Evolutionary conservation across 441 rosid species (phyloP), one percentile per base, ranked within the genome.

Genomic region (Erodium moschatum): DNA sequence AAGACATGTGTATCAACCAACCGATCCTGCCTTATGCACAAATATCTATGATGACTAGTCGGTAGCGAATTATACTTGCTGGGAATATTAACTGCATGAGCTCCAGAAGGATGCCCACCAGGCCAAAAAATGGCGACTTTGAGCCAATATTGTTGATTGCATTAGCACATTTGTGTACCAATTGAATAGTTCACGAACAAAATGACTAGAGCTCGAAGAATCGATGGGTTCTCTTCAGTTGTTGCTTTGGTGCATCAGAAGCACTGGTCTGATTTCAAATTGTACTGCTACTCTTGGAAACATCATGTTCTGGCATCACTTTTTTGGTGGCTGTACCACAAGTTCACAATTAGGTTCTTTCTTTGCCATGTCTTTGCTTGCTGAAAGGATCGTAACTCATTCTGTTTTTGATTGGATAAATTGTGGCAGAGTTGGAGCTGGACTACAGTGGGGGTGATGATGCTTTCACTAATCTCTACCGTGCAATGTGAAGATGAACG

Each of bases 401-500:
- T 72, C 73, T 61, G 72, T 67, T 73, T 67, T 73, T 12, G 15
- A 75, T 15, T 74, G 80, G 82, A 81, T 79, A 76, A 68, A 69
- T 40, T 79, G 72, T 70, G 66, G 67, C 71, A 27, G 78, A 38
- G 19, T 11, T 44, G 27, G 64, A 70, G 81, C 75, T 61, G 72
- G 71, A 60, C 31, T 19, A 52, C 64, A 67, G 79, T 79, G 73
- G 68, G 64, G 58, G 35, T 15, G 63, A 18, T 56, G 69, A 73
- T 52, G 80, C 72, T 75, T 71, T 73, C 68, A 46, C 44, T 74
- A 76, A 68, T 65, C 66, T 64, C 66, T 70, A 42, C 74, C 58
- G 67, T 68, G 64, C 69, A 73, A 77, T 71, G 71, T 69, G 70
- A 72, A 77, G 75, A 80, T 69, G 81, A 68, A 74, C 69, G 78